Evolutionary conservation across 2,329 filamentous ascomycete species (phyloP), one percentile per base, ranked within the genome.

Genomic region (Fusarium torreyae): DNA sequence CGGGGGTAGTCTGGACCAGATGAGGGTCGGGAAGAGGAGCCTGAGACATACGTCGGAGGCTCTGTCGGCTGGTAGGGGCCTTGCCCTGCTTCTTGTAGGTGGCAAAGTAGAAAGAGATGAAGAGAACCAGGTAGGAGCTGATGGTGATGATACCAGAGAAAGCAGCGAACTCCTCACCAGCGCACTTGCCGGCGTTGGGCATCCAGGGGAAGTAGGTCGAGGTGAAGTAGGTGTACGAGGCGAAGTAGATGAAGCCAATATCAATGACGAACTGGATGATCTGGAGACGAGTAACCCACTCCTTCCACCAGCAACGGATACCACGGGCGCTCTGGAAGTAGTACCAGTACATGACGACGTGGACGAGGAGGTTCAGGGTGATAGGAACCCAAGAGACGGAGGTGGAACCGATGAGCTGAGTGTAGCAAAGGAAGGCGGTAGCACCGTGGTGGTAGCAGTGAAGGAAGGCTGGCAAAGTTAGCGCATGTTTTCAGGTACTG

Each of bases 271-370:
- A 98, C 81, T 98, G 95, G 76, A 93, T 89, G 82, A 98, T 98
- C 84, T 98, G 95, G 78, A 98, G 92, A 78, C 94, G 93, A 75
- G 95, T 98, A 80, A 98, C 97, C 92, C 95, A 98, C 85, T 98
- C 94, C 92, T 98, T 98, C 95, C 95, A 98, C 94, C 94, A 98
- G 83, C 98, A 96, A 77, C 91, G 91, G 81, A 98, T 89, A 74
- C 96, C 96, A 75, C 95, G 94, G 57, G 95, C 94, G 78, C 93
- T 95, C 88, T 98, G 95, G 91, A 98, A 98, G 89, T 98, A 98
- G 90, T 98, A 98, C 94, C 94, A 98, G 91, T 98, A 98, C 95
- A 98, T 98, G 79, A 98, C 92, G 62, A 98, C 95, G 84, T 98
- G 95, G 57, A 98, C 95, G 69, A 89, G 89, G 78, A 98, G 84